Evolutionary conservation across 192 early-diverging fungal genomes (phyloP), one percentile per base, ranked within the genome.

Genomic region (Backusella westeae): DNA sequence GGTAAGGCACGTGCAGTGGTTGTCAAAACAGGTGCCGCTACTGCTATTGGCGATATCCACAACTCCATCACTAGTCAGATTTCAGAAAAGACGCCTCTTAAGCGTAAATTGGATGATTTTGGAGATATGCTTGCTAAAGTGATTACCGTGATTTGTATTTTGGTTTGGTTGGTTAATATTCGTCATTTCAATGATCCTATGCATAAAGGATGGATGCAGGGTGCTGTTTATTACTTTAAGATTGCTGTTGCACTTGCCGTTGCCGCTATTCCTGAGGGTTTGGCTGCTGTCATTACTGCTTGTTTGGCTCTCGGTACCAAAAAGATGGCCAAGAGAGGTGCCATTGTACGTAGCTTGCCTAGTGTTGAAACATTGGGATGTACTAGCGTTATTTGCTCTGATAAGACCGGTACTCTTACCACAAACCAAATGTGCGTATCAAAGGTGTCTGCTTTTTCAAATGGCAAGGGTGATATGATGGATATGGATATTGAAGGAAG

Each of bases 381-480:
- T 83, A 98, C 97, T 34, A 93, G 91, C 78, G 94, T 99, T 53
- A 98, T 99, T 79, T 99, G 98, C 85, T 97, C 96, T 9, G 98
- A 99, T 89, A 99, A 99, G 88, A 99, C 98, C 7, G 98, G 98
- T 68, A 99, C 98, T 39, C 88, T 99, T 76, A 99, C 98, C 9
- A 98, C 96, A 38, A 98, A 98, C 84, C 94, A 98, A 83, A 99
- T 99, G 98, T 93, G 92, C 70, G 94, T 94, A 9, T 86, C 93
- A 19, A 87, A 87, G 46, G 79, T 89, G 15, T 42, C 89, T 29
- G 67, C 82, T 17, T 86, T 96, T 3, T 85, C 89, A 63, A 89
- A 89, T 69, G 78, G 76, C 21, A 70, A 74, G 5, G 84, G 80
- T 34, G 46, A 79, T 1, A 67, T 92, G 29, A 73, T 85, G 71